These are phyloP conservation scores for Chaetoceros tenuissimus DNA, from an alignment of 108 stramenopile species.

Conservation along the genomic window DNA sequence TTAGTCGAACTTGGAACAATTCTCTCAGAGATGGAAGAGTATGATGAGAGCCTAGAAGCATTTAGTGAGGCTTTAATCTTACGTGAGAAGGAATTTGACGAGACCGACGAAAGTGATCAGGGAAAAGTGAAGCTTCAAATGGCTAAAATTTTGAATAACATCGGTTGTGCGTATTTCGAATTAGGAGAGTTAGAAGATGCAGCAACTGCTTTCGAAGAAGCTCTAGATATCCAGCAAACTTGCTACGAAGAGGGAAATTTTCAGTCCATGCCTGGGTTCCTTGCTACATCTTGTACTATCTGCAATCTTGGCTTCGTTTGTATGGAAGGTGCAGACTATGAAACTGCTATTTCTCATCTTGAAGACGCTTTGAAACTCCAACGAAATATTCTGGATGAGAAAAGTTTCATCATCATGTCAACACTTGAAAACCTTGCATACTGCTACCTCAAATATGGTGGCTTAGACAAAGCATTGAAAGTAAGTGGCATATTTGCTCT, in stretches of 20 bases:
- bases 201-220: slow-evolving; percentile 27
- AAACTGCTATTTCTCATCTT: slow-evolving; percentile 30
- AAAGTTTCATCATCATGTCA: slow-evolving; percentile 42
- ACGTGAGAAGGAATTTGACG: slow-evolving; percentile 23
- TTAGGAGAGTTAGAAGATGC: slow-evolving; percentile 32
- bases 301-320: slow-evolving; percentile 59
- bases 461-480: slow-evolving; percentile 24
- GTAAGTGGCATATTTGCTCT: slow-evolving; percentile 17
- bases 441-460: slow-evolving; percentile 18
- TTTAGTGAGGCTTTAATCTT: slow-evolving; percentile 41
- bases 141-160: slow-evolving; percentile 55
- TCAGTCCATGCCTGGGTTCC: slow-evolving; percentile 34
- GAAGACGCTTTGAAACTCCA: slow-evolving; percentile 45
- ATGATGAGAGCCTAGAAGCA: slow-evolving; percentile 31
- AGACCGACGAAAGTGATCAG: slow-evolving; percentile 15
- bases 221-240: slow-evolving; percentile 34
- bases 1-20: slow-evolving; percentile 61
- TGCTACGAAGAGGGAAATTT: slow-evolving; percentile 16
- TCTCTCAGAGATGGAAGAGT: slow-evolving; percentile 44
- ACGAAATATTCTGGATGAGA: slow-evolving; percentile 27
- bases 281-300: slow-evolving; percentile 53
- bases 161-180: slow-evolving; percentile 59
- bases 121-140: slow-evolving; percentile 23
- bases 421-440: slow-evolving; percentile 51
- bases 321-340: slow-evolving; percentile 29